Conservation (phyloP, 768 basidiomycete genomes). For the Dendrothele bispora region DNA sequence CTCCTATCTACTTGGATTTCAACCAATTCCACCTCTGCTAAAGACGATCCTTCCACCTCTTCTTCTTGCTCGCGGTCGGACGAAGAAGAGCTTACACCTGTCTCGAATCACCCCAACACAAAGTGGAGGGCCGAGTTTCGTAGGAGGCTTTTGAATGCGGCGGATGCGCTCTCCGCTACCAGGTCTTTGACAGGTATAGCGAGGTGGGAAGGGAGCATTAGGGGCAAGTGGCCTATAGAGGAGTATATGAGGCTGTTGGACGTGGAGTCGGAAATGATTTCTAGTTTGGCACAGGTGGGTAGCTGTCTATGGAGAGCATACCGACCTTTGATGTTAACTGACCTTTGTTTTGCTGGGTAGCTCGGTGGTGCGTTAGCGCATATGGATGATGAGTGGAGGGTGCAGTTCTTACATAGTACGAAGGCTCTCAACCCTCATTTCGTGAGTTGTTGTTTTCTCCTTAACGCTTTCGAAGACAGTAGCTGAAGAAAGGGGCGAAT, state of each 20-base stretch:
- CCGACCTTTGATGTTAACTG: too few species aligned
- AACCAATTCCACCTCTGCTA: conserved; percentile 7
- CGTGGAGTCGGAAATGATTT: conserved; percentile 41
- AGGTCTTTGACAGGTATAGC: conserved; percentile 34
- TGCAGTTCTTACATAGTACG: conserved; percentile 39
- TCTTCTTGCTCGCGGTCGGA: too few species aligned
- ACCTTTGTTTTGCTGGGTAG: too few species aligned
- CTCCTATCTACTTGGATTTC: conserved; percentile 43
- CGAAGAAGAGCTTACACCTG: too few species aligned
- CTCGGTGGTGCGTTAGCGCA: conserved; percentile 41
- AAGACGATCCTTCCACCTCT: background rate
- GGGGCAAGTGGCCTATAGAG: conserved; percentile 53
- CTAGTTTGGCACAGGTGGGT: conserved; percentile 35
- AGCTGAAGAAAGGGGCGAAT: too few species aligned
- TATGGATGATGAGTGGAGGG: conserved; percentile 41
- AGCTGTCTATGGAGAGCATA: background rate
- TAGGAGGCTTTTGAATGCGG: conserved; percentile 26
- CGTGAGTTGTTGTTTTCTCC: too few species aligned
- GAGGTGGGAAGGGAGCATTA: conserved; percentile 47
- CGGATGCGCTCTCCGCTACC: conserved; percentile 32
- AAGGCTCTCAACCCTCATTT: conserved; percentile 57
- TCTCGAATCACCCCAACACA: too few species aligned
- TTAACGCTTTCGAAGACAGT: too few species aligned
- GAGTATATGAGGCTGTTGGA: conserved; percentile 43
- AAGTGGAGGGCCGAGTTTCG: conserved; percentile 28